Base-by-base conservation (phyloP, 768 basidiomycete species). In the Hydnum rufescens region DNA sequence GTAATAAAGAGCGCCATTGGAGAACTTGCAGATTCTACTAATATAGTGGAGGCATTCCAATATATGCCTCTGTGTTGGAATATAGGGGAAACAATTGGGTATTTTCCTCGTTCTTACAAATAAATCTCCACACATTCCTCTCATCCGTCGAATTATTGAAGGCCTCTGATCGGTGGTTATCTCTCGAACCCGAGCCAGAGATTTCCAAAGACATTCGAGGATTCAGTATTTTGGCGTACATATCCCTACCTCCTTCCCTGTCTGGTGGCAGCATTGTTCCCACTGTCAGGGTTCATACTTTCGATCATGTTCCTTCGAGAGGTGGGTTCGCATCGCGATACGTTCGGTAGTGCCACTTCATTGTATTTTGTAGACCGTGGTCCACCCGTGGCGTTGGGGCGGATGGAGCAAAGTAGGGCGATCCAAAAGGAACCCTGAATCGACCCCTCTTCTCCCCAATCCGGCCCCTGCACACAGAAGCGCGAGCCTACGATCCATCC, bases 201-300 rank as follows among this genome's bases (percentile, higher is more conserved):
- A n/a, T 58, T 54, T 34, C 57, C 57, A 2, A 23, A 23, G 1
- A 19, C 46, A 4, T 58, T 58, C 47, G n/a, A n/a, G n/a, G 31
- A n/a, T 3, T 8, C 13, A 13, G 39, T 26, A 1, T 58, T 58
- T 25, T 58, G 57, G 57, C 31, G 23, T 6, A 43, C 19, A 23
- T 57, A 56, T 39, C 57, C 57, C 4, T 58, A 58, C 39, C 54
- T 58, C 53, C 57, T 58, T 8, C 57, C 57, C 8, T 58, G 57
- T 29, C 32, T 51, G 30, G 31, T 36, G 32, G 48, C 53, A 5
- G 48, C 55, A 16, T 3, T 44, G 3, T 25, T 56, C 49, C 42
- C 51, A 36, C n/a, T 54, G 16, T 16, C 31, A 3, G 31, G 36
- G n/a, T 32, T 51, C 6, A 4, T 55, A 4, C 32, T 55, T 18